phyloP scores from a whole-genome alignment of 768 basidiomycete genomes.

The Suillus clintonianus region DNA sequence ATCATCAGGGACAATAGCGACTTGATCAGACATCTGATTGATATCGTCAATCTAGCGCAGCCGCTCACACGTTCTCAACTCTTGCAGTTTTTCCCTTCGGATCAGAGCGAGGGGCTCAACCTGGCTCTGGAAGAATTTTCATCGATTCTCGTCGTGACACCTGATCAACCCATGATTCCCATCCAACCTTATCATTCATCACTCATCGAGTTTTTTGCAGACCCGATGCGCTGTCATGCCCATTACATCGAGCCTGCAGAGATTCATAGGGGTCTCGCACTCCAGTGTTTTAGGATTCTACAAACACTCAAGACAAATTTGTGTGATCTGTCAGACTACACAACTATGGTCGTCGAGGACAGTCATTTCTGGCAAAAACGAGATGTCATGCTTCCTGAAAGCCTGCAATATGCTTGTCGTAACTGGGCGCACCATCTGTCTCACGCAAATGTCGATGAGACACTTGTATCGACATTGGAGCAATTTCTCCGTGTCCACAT shows the following conservation, averaged over 20 bases:
- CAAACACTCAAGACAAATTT: background rate
- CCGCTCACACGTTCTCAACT: background rate
- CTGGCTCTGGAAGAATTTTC: background rate
- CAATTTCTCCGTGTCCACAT: background rate
- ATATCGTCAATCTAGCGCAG: background rate
- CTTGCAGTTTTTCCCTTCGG: background rate
- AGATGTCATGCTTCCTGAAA: background rate
- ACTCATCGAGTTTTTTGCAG: background rate
- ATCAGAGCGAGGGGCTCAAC: background rate
- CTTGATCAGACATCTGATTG: background rate
- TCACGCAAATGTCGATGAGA: too few relatives aligned
- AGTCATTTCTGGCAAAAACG: background rate
- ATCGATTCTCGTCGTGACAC: background rate
- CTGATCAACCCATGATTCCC: background rate
- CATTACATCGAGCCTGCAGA: background rate
- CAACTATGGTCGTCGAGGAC: background rate
- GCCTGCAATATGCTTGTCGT: background rate
- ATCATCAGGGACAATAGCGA: background rate
- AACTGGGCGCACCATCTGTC: background rate
- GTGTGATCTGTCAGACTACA: background rate
- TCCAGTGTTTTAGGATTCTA: background rate
- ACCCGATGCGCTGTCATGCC: background rate
- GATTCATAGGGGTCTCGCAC: background rate
- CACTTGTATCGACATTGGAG: background rate
- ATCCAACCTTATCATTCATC: background rate